A percentile compares a stretch with the other conserved stretches of the same genome.
phyloP scores from a whole-genome alignment of 2,329 filamentous ascomycete genomes.

The Raffaelea ambrosiae region DNA sequence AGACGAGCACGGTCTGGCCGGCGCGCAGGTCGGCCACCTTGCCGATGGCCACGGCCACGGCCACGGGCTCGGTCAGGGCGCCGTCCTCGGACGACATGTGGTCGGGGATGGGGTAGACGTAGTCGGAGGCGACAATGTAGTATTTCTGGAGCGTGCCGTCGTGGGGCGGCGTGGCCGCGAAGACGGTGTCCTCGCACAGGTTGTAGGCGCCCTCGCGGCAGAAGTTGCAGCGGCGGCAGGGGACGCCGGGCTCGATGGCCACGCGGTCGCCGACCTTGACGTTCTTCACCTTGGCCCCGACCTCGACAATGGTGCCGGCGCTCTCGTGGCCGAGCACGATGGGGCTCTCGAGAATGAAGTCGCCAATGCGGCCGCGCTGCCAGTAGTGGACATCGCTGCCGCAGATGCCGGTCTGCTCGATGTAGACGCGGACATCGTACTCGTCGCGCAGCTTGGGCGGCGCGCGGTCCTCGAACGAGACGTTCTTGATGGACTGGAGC shows the following conservation, averaged over 20 bases:
- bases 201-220: conserved; percentile 32
- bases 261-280: conserved; percentile 57
- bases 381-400: conserved; percentile 49
- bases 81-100: conserved; percentile 40
- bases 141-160: conserved; percentile 29
- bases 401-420: conserved; percentile 50
- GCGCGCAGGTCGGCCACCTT: conserved; percentile 33
- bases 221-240: conserved; percentile 37
- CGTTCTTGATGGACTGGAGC: conserved; percentile 32
- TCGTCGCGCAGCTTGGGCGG: conserved; percentile 29
- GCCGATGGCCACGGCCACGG: conserved; percentile 49
- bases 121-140: conserved; percentile 37
- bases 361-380: conserved; percentile 35
- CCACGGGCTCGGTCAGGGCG: conserved; percentile 49
- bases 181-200: conserved; percentile 23
- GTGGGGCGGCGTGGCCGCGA: conserved; percentile 21
- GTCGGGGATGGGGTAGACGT: conserved; percentile 38
- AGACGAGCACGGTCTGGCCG: conserved; percentile 39
- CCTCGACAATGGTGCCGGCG: conserved; percentile 47
- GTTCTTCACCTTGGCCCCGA: conserved; percentile 47
- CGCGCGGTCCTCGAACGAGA: conserved; percentile 33
- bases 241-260: conserved; percentile 57
- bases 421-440: conserved; percentile 32
- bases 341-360: conserved; percentile 45
- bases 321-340: conserved; percentile 54